These are phyloP conservation scores for Exophiala xenobiotica DNA, from an alignment of 2,329 filamentous ascomycete species.

Conservation along the genomic window DNA sequence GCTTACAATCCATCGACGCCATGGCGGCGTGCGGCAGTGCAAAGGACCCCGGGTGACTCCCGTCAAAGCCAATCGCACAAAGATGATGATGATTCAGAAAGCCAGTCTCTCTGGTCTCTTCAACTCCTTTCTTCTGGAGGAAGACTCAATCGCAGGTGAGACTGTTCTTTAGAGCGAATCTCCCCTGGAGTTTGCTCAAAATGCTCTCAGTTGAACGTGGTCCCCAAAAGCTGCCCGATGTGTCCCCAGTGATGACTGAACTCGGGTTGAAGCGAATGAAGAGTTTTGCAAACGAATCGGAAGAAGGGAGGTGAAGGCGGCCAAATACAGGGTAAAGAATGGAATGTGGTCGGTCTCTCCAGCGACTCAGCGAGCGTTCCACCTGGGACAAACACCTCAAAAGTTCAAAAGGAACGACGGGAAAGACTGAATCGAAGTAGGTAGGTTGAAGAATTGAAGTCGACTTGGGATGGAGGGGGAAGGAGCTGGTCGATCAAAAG, in stretches of 20 bases:
- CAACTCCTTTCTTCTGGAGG: no score
- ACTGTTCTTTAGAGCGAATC: no score
- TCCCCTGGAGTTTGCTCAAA: no score
- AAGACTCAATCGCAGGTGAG: no score
- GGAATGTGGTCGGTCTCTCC: constrained; percentile 4
- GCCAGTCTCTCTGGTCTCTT: no score
- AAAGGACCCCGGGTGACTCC: no score
- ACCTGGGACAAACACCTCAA: constrained; percentile 9
- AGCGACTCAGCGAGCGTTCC: constrained; percentile 1
- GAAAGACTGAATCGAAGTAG: constrained; percentile 22
- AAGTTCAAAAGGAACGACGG: constrained; percentile 1
- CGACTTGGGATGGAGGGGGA: constrained; percentile 4
- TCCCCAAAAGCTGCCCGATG: no score
- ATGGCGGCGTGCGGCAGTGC: constrained; percentile 10
- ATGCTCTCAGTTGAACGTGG: no score
- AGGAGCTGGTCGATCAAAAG: constrained; percentile 7
- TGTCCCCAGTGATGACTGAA: no score
- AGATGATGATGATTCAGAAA: no score
- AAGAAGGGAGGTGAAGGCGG: not conserved
- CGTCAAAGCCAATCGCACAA: no score
- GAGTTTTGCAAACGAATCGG: constrained; percentile 6
- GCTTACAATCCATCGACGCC: constrained; percentile 10
- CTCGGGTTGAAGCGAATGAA: constrained; percentile 1
- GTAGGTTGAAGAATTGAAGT: constrained; percentile 8
- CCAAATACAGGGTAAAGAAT: constrained; percentile 25